A percentile compares a stretch with the other conserved stretches of the same genome.
These are phyloP conservation scores for Phytophthora foliorum DNA, from an alignment of 352 stramenopile species.

Conservation along the genomic window DNA sequence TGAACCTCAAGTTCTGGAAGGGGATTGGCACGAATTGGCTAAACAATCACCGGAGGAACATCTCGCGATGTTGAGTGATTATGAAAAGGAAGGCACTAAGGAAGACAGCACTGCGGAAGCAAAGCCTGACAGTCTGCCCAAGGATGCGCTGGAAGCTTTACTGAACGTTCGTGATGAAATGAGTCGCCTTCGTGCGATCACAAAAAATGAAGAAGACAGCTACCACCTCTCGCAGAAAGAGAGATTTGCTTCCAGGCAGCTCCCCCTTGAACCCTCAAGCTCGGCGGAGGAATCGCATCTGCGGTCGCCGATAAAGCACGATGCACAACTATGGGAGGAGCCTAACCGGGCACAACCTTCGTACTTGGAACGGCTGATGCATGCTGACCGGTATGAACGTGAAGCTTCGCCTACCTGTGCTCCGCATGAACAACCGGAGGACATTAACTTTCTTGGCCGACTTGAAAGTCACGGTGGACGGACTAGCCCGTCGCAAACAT, in stretches of 20 bases:
- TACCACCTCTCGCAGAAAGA: slow-evolving; percentile 4
- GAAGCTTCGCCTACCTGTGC: slow-evolving; percentile 5
- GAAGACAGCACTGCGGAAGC: background rate
- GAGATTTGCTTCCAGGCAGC: background rate
- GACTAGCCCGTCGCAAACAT: background rate
- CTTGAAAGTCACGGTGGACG: background rate
- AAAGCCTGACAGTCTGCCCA: slow-evolving; percentile 4
- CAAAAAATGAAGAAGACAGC: slow-evolving; percentile 17
- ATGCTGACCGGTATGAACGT: slow-evolving; percentile 26
- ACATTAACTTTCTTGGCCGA: slow-evolving; percentile 2
- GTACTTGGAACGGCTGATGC: slow-evolving; percentile 26
- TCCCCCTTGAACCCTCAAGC: background rate
- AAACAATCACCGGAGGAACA: slow-evolving; percentile 15
- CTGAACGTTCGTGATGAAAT: slow-evolving; percentile 37
- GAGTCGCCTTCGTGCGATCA: slow-evolving; percentile 34
- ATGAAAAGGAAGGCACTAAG: slow-evolving; percentile 19
- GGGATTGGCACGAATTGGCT: slow-evolving; percentile 8
- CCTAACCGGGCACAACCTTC: background rate
- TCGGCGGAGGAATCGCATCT: slow-evolving; percentile 17
- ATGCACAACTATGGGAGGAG: slow-evolving; percentile 3
- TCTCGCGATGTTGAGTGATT: slow-evolving; percentile 4
- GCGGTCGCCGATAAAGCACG: background rate
- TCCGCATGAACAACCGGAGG: background rate
- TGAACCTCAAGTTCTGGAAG: background rate
- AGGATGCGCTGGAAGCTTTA: slow-evolving; percentile 39